Conservation (phyloP, 805 yeast genomes). For the Priceomyces fermenticarens region DNA sequence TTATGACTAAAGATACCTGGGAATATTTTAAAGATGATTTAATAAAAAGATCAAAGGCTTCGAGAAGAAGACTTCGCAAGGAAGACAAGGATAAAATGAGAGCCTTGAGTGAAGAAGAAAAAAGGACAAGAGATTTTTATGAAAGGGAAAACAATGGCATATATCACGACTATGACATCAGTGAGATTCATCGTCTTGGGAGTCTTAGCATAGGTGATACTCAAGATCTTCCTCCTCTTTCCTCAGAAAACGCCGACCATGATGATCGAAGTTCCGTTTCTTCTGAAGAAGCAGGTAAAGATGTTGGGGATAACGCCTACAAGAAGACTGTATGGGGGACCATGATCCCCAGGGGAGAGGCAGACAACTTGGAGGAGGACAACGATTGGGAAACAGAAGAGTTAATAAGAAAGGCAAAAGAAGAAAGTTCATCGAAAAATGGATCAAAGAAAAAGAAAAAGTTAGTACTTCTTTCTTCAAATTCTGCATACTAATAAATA, state of each 20-base stretch:
- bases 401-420: slow-evolving; percentile 51
- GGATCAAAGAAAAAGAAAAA: slow-evolving; percentile 45
- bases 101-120: slow-evolving; percentile 58
- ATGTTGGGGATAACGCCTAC: slow-evolving; percentile 18
- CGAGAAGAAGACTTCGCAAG: slow-evolving; percentile 45
- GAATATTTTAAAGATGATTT: slow-evolving; percentile 53
- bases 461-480: slow-evolving; percentile 30
- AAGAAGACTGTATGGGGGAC: slow-evolving; percentile 80
- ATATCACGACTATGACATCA: slow-evolving; percentile 12
- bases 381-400: slow-evolving; percentile 51
- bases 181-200: slow-evolving; percentile 21
- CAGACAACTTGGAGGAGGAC: slow-evolving; percentile 22
- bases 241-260: slow-evolving; percentile 2
- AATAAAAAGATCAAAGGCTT: slow-evolving; percentile 50
- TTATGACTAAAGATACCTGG: slow-evolving; percentile 32
- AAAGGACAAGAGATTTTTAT: slow-evolving; percentile 56
- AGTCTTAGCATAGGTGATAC: slow-evolving; percentile 37
- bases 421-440: slow-evolving; percentile 37
- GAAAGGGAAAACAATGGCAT: slow-evolving; percentile 52
- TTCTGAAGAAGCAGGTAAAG: slow-evolving; percentile 7
- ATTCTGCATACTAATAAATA: slow-evolving; percentile 8
- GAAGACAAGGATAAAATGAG: slow-evolving; percentile 60
- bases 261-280: slow-evolving; percentile 2
- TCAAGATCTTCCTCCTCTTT: slow-evolving; percentile 34
- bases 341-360: slow-evolving; percentile 41